Evolutionary conservation across 2,329 filamentous ascomycete genomes (phyloP).

Genomic region (Hypomyces perniciosus): DNA sequence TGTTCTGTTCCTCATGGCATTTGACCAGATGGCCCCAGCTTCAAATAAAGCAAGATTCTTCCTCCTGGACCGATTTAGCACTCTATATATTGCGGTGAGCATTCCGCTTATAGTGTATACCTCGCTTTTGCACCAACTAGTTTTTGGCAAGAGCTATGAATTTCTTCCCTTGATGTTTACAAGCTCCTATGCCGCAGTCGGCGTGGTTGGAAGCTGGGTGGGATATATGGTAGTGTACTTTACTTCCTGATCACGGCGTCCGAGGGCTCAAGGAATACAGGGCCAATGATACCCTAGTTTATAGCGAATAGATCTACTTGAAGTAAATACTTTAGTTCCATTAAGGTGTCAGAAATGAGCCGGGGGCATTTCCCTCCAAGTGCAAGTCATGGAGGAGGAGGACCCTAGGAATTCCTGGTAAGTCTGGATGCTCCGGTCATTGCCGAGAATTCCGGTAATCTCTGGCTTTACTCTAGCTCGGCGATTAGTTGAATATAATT

Average conservation of each 20-base stretch:
- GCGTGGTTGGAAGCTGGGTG: conserved; percentile 93
- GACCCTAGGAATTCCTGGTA: no score
- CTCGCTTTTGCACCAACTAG: conserved; percentile 72
- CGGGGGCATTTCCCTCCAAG: no score
- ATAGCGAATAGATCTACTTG: background rate
- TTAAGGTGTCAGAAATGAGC: no score
- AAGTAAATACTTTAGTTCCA: no score
- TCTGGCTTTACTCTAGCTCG: no score
- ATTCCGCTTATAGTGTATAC: conserved; percentile 88
- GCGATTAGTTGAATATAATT: no score
- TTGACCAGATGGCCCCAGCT: conserved; percentile 82
- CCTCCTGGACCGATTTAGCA: conserved; percentile 82
- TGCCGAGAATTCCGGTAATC: no score
- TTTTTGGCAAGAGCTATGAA: conserved; percentile 78
- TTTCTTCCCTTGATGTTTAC: conserved; percentile 97
- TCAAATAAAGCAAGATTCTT: conserved; percentile 77
- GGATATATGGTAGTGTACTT: conserved; percentile 94
- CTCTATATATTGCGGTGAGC: conserved; percentile 82
- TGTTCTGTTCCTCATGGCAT: conserved; percentile 74
- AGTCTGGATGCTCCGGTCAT: no score
- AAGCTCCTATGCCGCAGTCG: conserved; percentile 87
- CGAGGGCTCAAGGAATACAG: background rate
- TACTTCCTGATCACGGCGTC: conserved; percentile 35
- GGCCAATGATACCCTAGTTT: conserved; percentile 19
- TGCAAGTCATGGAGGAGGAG: no score